Percentiles rank a stretch among this genome's conserved stretches.
phyloP scores from a whole-genome alignment of 2,329 filamentous ascomycete genomes.

The Acrocalymma vagum region DNA sequence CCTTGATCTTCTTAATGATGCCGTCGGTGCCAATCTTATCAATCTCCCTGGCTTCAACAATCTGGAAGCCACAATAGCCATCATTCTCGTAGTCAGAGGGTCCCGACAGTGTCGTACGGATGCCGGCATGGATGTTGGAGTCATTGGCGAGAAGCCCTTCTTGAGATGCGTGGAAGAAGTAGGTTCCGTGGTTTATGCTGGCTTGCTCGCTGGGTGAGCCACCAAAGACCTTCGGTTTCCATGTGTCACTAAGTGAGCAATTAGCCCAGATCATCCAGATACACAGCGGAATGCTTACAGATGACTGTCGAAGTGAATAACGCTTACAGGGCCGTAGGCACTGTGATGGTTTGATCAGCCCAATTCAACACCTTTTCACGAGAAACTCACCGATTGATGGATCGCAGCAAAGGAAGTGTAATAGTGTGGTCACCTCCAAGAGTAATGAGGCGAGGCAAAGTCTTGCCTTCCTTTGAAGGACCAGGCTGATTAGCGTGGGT shows the following conservation, averaged over 20 bases:
- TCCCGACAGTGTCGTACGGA: slow-evolving; percentile 81
- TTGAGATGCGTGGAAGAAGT: slow-evolving; percentile 83
- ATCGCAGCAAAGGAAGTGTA: slow-evolving; percentile 63
- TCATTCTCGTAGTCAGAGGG: slow-evolving; percentile 86
- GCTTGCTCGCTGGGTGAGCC: slow-evolving; percentile 80
- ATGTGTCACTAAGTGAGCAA: slow-evolving; percentile 56
- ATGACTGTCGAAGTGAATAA: slow-evolving; percentile 71
- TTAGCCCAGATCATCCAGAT: slow-evolving; percentile 18
- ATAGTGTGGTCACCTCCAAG: slow-evolving; percentile 72
- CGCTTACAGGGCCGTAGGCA: slow-evolving; percentile 73
- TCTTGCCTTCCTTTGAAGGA: slow-evolving; percentile 75
- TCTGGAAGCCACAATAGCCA: slow-evolving; percentile 84
- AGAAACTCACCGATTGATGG: slow-evolving; percentile 58
- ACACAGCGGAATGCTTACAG: slow-evolving; percentile 50
- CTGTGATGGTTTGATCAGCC: slow-evolving; percentile 11
- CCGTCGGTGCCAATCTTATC: slow-evolving; percentile 74
- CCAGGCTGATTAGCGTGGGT: slow-evolving; percentile 74
- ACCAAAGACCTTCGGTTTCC: slow-evolving; percentile 87
- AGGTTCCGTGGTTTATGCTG: slow-evolving; percentile 85
- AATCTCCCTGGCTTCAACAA: slow-evolving; percentile 78
- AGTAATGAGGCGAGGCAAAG: slow-evolving; percentile 82
- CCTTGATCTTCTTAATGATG: slow-evolving; percentile 80
- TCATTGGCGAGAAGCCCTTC: slow-evolving; percentile 83
- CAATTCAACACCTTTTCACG: no score
- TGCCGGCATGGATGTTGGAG: slow-evolving; percentile 87